phyloP scores from a whole-genome alignment of 2,329 filamentous ascomycete species.

The Pseudonectria buxi region DNA sequence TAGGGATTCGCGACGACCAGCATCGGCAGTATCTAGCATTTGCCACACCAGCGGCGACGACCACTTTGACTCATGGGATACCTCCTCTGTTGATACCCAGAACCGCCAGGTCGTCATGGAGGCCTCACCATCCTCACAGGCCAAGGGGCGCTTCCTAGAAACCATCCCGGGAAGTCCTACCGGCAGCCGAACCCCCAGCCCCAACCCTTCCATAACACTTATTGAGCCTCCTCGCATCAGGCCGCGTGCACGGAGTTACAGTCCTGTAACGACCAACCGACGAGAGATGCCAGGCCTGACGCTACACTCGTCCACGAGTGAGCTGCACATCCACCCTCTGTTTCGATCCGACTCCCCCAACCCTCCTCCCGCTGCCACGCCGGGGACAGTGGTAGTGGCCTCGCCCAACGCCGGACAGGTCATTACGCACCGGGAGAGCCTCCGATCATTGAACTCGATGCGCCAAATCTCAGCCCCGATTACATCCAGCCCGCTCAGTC shows the following conservation, averaged over 20 bases:
- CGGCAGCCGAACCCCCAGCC: conserved; percentile 58
- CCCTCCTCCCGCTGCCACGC: conserved; percentile 58
- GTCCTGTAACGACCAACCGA: conserved; percentile 30
- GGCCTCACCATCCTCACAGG: conserved; percentile 36
- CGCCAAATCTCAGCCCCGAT: conserved; percentile 49
- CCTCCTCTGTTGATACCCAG: conserved; percentile 57
- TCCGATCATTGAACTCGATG: conserved; percentile 45
- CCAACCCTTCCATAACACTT: conserved; percentile 49
- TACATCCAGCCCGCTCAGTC: conserved; percentile 40
- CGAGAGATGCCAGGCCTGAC: conserved; percentile 21
- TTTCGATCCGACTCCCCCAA: conserved; percentile 67
- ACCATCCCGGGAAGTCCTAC: conserved; percentile 63
- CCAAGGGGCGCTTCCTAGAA: conserved; percentile 53
- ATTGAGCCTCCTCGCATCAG: conserved; percentile 41
- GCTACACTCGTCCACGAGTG: conserved; percentile 33
- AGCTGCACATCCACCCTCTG: conserved; percentile 70
- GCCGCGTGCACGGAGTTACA: conserved; percentile 46
- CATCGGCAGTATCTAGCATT: conserved; percentile 42
- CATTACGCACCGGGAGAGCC: conserved; percentile 47
- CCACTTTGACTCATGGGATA: conserved; percentile 71
- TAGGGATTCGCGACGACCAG: conserved; percentile 35
- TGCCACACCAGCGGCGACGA: conserved; percentile 42
- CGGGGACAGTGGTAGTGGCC: conserved; percentile 64
- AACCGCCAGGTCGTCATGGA: conserved; percentile 52
- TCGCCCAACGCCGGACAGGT: conserved; percentile 62